phyloP scores from a whole-genome alignment of 331 rosid genomes.

The Quercus tomentella region DNA sequence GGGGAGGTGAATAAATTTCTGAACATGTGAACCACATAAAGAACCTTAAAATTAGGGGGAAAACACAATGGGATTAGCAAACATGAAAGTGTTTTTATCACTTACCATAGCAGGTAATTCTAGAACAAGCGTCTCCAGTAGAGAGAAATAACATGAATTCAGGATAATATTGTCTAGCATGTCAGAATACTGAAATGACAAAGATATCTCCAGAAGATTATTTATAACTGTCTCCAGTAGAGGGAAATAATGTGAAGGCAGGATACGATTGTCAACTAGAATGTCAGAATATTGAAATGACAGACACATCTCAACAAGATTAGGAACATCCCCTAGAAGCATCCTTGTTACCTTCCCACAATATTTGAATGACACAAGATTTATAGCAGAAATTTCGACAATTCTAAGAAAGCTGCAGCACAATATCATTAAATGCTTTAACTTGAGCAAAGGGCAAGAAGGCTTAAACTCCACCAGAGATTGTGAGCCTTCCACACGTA shows the following conservation, averaged over 20 bases:
- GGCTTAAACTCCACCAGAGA: conserved; percentile 24
- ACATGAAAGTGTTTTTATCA: too few relatives aligned
- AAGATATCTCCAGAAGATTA: conserved; percentile 16
- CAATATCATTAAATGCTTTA: conserved; percentile 17
- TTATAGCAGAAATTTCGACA: conserved; percentile 26
- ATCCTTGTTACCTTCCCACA: conserved; percentile 17
- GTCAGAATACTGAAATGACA: conserved; percentile 23
- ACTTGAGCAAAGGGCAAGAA: conserved; percentile 21
- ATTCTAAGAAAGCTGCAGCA: conserved; percentile 19
- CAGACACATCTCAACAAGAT: conserved; percentile 18
- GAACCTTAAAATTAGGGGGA: not conserved
- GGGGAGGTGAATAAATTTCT: not conserved
- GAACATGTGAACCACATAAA: not conserved
- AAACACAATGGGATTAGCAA: not conserved
- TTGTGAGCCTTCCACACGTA: conserved; percentile 17
- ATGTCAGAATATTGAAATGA: conserved; percentile 21
- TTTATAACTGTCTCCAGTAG: too few relatives aligned
- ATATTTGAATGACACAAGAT: conserved; percentile 27
- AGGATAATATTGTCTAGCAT: too few relatives aligned
- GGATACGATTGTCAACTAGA: too few relatives aligned
- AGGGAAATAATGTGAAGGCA: too few relatives aligned
- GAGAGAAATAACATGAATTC: too few relatives aligned
- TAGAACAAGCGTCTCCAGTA: too few relatives aligned
- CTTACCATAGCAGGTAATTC: too few relatives aligned
- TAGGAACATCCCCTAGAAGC: conserved; percentile 22